Percentiles rank a stretch among this genome's conserved stretches.
phyloP scores from a whole-genome alignment of 129 eudicot species.

The Mikania micrantha region DNA sequence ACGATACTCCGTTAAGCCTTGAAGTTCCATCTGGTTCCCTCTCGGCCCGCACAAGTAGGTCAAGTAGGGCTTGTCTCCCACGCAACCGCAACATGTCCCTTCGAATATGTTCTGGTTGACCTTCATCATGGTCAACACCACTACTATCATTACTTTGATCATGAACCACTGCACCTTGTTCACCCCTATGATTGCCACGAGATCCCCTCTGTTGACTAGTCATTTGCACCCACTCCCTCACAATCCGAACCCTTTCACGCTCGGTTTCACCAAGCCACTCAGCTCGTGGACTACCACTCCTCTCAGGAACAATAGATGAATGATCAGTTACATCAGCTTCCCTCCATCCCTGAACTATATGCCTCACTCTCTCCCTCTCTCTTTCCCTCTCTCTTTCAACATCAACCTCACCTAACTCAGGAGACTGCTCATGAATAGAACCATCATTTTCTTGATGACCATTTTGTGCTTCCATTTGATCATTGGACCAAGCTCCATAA shows the following conservation, averaged over 20 bases:
- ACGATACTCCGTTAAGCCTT: constrained; percentile 75
- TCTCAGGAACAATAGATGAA: constrained; percentile 44
- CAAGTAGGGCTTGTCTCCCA: constrained; percentile 89
- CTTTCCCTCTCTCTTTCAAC: constrained; percentile 55
- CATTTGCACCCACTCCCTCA: constrained; percentile 96
- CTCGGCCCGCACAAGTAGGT: constrained; percentile 76
- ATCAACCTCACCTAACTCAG: constrained; percentile 71
- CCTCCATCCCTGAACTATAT: constrained; percentile 93
- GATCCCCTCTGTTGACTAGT: constrained; percentile 85
- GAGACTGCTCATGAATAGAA: constrained; percentile 79
- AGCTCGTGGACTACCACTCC: constrained; percentile 53
- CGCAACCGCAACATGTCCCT: constrained; percentile 83
- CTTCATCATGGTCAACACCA: constrained; percentile 57
- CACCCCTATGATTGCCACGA: constrained; percentile 60
- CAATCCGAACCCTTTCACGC: constrained; percentile 90
- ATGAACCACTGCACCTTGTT: constrained; percentile 29
- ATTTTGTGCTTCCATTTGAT: constrained; percentile 47
- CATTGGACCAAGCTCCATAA: constrained; percentile 54
- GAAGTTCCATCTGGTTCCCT: constrained; percentile 91
- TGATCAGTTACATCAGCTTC: constrained; percentile 66
- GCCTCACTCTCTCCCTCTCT: constrained; percentile 93
- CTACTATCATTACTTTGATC: constrained; percentile 40
- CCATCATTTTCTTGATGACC: constrained; percentile 38
- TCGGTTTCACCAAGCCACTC: constrained; percentile 97
- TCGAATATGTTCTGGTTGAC: constrained; percentile 82